Conservation (phyloP, 306 rosid species). For the Ochetophila trinervis region DNA sequence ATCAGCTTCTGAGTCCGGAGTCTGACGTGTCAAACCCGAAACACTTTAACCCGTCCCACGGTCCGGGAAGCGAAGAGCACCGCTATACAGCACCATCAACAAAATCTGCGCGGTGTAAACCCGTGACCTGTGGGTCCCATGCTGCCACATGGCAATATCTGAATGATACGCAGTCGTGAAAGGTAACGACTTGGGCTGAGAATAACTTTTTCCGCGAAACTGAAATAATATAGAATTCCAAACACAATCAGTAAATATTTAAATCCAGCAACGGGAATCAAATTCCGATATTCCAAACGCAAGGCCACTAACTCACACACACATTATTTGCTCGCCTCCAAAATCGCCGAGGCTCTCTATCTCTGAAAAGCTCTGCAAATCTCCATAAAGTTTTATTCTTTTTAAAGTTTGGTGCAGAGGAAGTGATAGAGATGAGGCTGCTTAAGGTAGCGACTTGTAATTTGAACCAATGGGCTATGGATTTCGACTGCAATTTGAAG, state of each 20-base stretch:
- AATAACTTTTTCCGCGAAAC: too few relatives aligned
- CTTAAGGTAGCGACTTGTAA: conserved; percentile 89
- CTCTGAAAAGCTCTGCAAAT: neutral
- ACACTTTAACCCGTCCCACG: neutral
- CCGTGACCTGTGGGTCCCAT: too few relatives aligned
- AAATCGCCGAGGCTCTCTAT: neutral
- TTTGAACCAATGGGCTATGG: conserved; percentile 99
- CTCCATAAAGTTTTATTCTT: too few relatives aligned
- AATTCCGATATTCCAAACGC: neutral
- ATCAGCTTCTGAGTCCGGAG: neutral
- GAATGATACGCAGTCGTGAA: too few relatives aligned
- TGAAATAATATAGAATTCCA: neutral
- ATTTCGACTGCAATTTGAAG: conserved; percentile 64
- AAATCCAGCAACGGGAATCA: neutral
- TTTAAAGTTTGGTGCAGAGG: neutral
- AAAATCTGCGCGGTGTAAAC: too few relatives aligned
- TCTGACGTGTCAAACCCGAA: neutral
- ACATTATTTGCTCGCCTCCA: neutral
- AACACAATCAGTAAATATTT: neutral
- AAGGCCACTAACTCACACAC: neutral
- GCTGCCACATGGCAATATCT: too few relatives aligned
- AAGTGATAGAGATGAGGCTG: conserved; percentile 54
- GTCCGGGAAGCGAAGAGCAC: neutral
- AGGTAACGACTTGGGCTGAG: too few relatives aligned
- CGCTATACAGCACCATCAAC: too few relatives aligned